Evolutionary conservation across 31 red algal genomes (phyloP).

Genomic region (Asparagopsis taxiformis): DNA sequence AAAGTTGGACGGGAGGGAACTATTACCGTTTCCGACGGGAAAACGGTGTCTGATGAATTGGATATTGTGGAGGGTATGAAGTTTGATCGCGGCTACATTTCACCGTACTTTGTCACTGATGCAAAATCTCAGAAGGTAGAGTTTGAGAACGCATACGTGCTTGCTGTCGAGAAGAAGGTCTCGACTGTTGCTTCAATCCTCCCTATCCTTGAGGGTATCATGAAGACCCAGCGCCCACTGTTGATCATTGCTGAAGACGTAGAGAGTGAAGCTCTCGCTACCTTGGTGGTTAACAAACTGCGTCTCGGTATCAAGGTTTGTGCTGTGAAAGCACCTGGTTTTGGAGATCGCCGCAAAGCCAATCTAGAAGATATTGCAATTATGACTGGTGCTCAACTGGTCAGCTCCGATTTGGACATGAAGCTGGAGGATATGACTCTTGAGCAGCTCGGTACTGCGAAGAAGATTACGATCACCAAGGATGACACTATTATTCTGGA

Average conservation of each 20-base stretch:
- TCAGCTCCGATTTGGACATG: slow-evolving; percentile 80
- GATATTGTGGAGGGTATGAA: slow-evolving; percentile 97
- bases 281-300: slow-evolving; percentile 97
- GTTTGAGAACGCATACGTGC: slow-evolving; percentile 73
- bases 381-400: slow-evolving; percentile 75
- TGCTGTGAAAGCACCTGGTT: slow-evolving; percentile 95
- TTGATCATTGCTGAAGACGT: slow-evolving; percentile 99
- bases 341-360: slow-evolving; percentile 97
- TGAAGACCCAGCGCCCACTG: slow-evolving; percentile 87
- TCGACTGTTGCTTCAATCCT: slow-evolving; percentile 72
- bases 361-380: slow-evolving; percentile 91
- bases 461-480: slow-evolving; percentile 92
- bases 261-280: slow-evolving; percentile 97
- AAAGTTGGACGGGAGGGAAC: slow-evolving; percentile 94
- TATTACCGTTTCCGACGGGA: slow-evolving; percentile 88
- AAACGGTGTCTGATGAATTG: slow-evolving; percentile 76
- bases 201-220: slow-evolving; percentile 82
- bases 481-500: slow-evolving; percentile 93
- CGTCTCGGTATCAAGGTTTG: slow-evolving; percentile 90
- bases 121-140: slow-evolving; percentile 68
- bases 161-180: slow-evolving; percentile 83
- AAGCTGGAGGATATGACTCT: slow-evolving; percentile 90
- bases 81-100: slow-evolving; percentile 95
- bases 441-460: slow-evolving; percentile 80
- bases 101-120: slow-evolving; percentile 97